Evolutionary conservation across 768 basidiomycete genomes (phyloP).

Genomic region (Amanita inopinata): DNA sequence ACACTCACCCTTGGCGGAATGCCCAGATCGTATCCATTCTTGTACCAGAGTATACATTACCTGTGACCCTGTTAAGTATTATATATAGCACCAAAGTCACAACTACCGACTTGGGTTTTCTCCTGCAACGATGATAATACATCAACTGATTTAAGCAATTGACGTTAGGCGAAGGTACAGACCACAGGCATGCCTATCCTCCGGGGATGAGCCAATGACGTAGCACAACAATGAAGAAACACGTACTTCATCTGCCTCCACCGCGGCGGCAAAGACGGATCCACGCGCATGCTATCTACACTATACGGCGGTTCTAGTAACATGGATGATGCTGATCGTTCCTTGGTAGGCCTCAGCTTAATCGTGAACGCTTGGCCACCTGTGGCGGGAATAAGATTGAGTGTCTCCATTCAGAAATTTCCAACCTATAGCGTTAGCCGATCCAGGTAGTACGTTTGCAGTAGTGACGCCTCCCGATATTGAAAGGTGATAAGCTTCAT

Average conservation of each 20-base stretch:
- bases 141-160: not conserved
- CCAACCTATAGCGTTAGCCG: conserved; percentile 50
- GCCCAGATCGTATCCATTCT: conserved; percentile 62
- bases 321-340: conserved; percentile 65
- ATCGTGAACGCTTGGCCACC: conserved; percentile 82
- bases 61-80: conserved; percentile 18
- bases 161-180: conserved; percentile 11
- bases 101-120: conserved; percentile 43
- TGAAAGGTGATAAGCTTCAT: conserved; percentile 53
- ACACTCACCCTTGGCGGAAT: conserved; percentile 44
- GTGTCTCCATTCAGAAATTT: not conserved
- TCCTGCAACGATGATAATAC: conserved; percentile 22
- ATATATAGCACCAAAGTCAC: conserved; percentile 10
- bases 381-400: conserved; percentile 12
- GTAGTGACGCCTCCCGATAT: conserved; percentile 78
- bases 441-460: conserved; percentile 64
- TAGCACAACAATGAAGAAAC: not conserved
- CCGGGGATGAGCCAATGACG: conserved; percentile 1
- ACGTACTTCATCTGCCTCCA: conserved; percentile 72
- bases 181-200: conserved; percentile 38
- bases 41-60: conserved; percentile 34
- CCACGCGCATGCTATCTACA: conserved; percentile 32
- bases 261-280: conserved; percentile 31
- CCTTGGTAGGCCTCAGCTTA: conserved; percentile 65
- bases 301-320: conserved; percentile 64